Conservation (phyloP, 2,329 filamentous ascomycete species). For the Sporothrix euskadiensis region DNA sequence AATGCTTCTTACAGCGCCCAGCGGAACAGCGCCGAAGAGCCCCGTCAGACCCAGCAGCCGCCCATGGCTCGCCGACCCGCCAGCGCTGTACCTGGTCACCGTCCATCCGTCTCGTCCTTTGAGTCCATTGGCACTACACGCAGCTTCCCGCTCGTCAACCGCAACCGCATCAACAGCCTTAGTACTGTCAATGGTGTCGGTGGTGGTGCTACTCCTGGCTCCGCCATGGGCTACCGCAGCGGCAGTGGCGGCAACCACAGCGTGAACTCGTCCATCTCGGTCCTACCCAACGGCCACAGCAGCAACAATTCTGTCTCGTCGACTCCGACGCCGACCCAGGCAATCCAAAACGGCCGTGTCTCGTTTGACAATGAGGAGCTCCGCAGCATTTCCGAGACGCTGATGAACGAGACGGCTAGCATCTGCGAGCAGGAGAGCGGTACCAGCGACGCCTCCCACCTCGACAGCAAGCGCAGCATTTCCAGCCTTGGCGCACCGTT, state of each 20-base stretch:
- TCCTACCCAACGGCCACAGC: not conserved
- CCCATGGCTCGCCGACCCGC: conserved; percentile 45
- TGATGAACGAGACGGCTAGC: conserved; percentile 52
- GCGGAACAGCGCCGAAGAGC: conserved; percentile 31
- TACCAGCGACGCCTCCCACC: conserved; percentile 32
- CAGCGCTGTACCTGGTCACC: conserved; percentile 47
- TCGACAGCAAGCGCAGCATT: conserved; percentile 29
- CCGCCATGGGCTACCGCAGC: conserved; percentile 12
- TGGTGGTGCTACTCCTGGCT: conserved; percentile 40
- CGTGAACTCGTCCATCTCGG: conserved; percentile 19
- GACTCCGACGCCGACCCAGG: not conserved
- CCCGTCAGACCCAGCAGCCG: conserved; percentile 29
- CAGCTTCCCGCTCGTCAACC: conserved; percentile 59
- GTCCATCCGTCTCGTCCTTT: conserved; percentile 58
- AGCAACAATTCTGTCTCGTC: not conserved
- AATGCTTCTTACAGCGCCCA: not conserved
- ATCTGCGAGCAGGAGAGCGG: conserved; percentile 40
- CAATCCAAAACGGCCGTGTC: not conserved
- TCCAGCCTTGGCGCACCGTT: conserved; percentile 25
- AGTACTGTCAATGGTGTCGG: conserved; percentile 2
- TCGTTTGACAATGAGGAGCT: conserved; percentile 49
- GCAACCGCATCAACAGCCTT: conserved; percentile 29
- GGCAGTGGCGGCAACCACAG: conserved; percentile 20
- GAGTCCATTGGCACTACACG: conserved; percentile 60
- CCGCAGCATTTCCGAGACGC: conserved; percentile 49